Conservation (phyloP, 2,329 filamentous ascomycete species). For the Arthroderma uncinatum region DNA sequence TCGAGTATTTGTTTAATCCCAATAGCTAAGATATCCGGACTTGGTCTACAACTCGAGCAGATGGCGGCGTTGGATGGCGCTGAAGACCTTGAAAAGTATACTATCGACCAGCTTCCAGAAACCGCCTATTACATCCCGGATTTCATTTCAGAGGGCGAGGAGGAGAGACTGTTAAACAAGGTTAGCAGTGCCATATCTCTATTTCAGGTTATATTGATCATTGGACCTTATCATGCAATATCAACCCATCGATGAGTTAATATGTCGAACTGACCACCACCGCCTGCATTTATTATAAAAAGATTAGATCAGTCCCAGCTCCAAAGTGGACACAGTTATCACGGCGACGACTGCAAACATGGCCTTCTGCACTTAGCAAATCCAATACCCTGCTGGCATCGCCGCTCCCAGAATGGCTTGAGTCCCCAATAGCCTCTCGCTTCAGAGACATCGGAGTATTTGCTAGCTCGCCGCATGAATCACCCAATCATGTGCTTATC, state of each 20-base stretch:
- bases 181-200: conserved; percentile 32
- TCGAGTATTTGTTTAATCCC: not conserved
- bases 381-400: conserved; percentile 63
- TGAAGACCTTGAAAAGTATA: conserved; percentile 16
- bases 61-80: not conserved
- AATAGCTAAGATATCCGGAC: not conserved
- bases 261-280: not conserved
- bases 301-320: conserved; percentile 52
- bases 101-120: conserved; percentile 25
- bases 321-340: conserved; percentile 77
- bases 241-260: too few relatives aligned
- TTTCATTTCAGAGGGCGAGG: conserved; percentile 70
- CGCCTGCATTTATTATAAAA: not conserved
- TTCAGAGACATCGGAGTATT: conserved; percentile 43
- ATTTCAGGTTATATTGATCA: not conserved
- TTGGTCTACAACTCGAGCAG: not conserved
- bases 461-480: conserved; percentile 55
- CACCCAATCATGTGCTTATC: conserved; percentile 82
- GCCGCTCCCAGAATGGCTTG: conserved; percentile 62
- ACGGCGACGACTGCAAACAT: conserved; percentile 82
- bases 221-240: too few relatives aligned
- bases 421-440: conserved; percentile 53
- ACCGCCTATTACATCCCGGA: conserved; percentile 72
- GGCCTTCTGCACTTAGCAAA: conserved; percentile 71
- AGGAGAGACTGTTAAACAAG: conserved; percentile 58